These are phyloP conservation scores for Hypoxylon crocopeplum DNA, from an alignment of 495 filamentous ascomycete species.

Conservation along the genomic window DNA sequence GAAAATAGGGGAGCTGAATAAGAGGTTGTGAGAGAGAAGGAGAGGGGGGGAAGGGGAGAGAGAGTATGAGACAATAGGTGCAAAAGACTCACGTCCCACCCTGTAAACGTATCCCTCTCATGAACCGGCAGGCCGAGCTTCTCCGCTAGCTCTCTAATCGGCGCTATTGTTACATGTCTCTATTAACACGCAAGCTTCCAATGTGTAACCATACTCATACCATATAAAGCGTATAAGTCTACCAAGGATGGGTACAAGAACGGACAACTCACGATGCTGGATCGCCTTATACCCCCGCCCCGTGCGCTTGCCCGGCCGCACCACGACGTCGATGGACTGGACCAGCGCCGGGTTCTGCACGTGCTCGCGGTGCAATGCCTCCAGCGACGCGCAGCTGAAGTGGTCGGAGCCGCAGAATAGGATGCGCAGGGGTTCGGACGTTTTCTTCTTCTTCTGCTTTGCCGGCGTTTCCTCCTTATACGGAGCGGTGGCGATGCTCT, in stretches of 20 bases:
- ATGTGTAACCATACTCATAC: too few species aligned
- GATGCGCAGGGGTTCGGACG: slow-evolving; percentile 73
- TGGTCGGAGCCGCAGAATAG: slow-evolving; percentile 95
- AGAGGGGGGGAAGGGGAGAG: background rate
- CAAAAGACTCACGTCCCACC: slow-evolving; percentile 69
- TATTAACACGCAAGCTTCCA: background rate
- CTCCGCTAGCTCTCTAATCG: slow-evolving; percentile 71
- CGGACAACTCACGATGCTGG: slow-evolving; percentile 63
- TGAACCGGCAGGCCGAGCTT: slow-evolving; percentile 71
- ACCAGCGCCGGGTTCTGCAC: slow-evolving; percentile 62
- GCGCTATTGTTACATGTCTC: slow-evolving; percentile 60
- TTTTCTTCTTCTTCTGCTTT: slow-evolving; percentile 12
- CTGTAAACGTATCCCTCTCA: slow-evolving; percentile 77
- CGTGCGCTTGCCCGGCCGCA: slow-evolving; percentile 73
- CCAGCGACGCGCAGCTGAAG: slow-evolving; percentile 83
- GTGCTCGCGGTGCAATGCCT: slow-evolving; percentile 70
- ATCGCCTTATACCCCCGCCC: slow-evolving; percentile 76
- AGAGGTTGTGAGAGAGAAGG: background rate
- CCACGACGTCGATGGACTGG: slow-evolving; percentile 85
- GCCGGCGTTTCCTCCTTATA: background rate
- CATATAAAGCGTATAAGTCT: too few species aligned
- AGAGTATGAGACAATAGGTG: background rate
- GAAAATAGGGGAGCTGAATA: background rate
- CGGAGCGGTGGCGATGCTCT: background rate
- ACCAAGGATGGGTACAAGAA: background rate